Evolutionary conservation across 305 asterid genomes (phyloP).

Genomic region (Coffea humblotiana): DNA sequence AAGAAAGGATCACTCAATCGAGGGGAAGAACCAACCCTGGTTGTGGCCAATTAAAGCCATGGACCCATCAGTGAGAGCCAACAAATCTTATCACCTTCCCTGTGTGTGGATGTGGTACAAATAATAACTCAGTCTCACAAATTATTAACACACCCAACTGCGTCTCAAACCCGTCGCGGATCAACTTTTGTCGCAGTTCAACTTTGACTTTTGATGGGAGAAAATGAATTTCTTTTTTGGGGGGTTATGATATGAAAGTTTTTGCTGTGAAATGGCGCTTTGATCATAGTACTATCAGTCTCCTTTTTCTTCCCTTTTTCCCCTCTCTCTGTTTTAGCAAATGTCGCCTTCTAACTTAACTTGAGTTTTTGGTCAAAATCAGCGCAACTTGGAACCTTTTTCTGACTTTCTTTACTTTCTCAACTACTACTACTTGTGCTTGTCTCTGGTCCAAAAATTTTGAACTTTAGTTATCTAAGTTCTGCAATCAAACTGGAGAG

Average conservation of each 20-base stretch:
- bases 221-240: too few relatives aligned
- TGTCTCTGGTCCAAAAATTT: too few relatives aligned
- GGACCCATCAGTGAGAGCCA: conserved; percentile 45
- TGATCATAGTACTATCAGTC: neutral
- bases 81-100: conserved; percentile 21
- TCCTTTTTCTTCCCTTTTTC: too few relatives aligned
- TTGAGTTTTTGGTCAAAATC: neutral
- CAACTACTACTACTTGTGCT: too few relatives aligned
- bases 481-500: too few relatives aligned
- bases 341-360: neutral
- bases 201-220: conserved; percentile 11
- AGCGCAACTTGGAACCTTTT: neutral
- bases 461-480: too few relatives aligned
- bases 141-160: neutral
- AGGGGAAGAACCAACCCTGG: conserved; percentile 42
- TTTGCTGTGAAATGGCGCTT: too few relatives aligned
- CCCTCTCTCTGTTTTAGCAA: neutral
- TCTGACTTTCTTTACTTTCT: neutral
- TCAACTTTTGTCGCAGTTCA: neutral
- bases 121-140: neutral
- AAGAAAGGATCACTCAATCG: conserved; percentile 53
- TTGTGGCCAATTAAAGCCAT: conserved; percentile 52
- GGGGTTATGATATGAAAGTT: too few relatives aligned
- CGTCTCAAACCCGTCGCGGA: neutral
- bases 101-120: neutral